phyloP scores from a whole-genome alignment of 371 early-diverging fungal genomes.

The Blastocladiella emersonii region DNA sequence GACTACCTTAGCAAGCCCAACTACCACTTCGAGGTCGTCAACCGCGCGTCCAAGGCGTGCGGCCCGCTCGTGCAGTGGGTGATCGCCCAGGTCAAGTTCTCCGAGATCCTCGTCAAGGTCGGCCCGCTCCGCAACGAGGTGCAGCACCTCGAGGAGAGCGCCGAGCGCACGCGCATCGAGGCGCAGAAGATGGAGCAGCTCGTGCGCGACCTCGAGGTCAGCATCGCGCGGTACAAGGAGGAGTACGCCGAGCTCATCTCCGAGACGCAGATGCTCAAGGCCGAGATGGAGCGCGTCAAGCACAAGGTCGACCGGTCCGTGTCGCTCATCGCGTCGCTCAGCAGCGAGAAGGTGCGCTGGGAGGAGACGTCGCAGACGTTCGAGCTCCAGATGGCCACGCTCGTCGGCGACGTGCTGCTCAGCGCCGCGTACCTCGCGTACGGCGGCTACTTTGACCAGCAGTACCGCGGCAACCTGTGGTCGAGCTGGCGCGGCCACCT shows the following conservation, averaged over 20 bases:
- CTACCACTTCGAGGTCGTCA: slow-evolving; percentile 86
- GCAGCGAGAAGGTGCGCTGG: slow-evolving; percentile 92
- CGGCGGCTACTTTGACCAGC: slow-evolving; percentile 94
- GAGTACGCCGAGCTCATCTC: slow-evolving; percentile 93
- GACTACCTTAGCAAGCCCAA: slow-evolving; percentile 59
- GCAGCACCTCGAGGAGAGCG: slow-evolving; percentile 59
- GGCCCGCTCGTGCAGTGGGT: slow-evolving; percentile 97
- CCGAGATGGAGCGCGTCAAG: slow-evolving; percentile 91
- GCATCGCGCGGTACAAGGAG: slow-evolving; percentile 81
- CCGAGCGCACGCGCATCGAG: slow-evolving; percentile 54
- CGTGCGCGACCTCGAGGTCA: slow-evolving; percentile 70
- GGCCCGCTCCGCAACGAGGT: slow-evolving; percentile 94
- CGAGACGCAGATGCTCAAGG: slow-evolving; percentile 78
- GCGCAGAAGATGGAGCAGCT: slow-evolving; percentile 61
- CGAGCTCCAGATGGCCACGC: slow-evolving; percentile 89
- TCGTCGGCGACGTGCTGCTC: slow-evolving; percentile 94
- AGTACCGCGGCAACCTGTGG: slow-evolving; percentile 69
- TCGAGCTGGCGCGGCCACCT: slow-evolving; percentile 69
- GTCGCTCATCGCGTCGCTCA: slow-evolving; percentile 73
- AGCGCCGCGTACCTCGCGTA: slow-evolving; percentile 89
- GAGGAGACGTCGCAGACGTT: slow-evolving; percentile 78
- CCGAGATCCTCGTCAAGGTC: slow-evolving; percentile 80
- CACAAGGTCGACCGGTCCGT: slow-evolving; percentile 84
- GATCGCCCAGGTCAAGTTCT: slow-evolving; percentile 84
- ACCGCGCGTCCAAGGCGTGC: slow-evolving; percentile 97